Conservation (phyloP, 805 yeast species). For the Danielia oregonensis region DNA sequence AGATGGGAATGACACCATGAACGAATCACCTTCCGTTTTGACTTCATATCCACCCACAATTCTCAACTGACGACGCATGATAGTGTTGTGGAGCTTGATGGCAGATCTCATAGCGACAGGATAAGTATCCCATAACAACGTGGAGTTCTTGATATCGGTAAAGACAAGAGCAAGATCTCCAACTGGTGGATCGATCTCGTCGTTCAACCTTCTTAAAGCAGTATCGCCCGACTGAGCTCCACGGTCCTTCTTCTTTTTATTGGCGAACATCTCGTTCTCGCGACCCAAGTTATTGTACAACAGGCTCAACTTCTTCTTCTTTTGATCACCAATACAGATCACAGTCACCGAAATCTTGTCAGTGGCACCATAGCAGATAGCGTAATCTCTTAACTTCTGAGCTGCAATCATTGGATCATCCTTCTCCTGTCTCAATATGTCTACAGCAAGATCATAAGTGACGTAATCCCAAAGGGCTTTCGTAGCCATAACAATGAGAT, state of each 20-base stretch:
- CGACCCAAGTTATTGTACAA: constrained; percentile 38
- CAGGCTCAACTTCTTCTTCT: constrained; percentile 25
- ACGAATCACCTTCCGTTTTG: constrained; percentile 98
- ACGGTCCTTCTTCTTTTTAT: constrained; percentile 44
- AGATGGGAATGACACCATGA: constrained; percentile 94
- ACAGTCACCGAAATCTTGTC: constrained; percentile 82
- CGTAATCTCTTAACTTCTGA: constrained; percentile 88
- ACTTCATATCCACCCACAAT: constrained; percentile 97
- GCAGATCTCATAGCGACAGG: constrained; percentile 97
- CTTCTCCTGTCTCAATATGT: constrained; percentile 76
- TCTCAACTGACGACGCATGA: constrained; percentile 90
- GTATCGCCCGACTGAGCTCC: constrained; percentile 58
- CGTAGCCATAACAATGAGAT: constrained; percentile 80
- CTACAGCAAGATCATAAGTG: constrained; percentile 83
- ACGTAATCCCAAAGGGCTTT: constrained; percentile 82
- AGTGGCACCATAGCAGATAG: constrained; percentile 84
- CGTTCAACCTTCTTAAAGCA: constrained; percentile 74
- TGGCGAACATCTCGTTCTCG: constrained; percentile 30
- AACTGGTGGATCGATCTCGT: constrained; percentile 90
- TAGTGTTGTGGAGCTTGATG: constrained; percentile 85
- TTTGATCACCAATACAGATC: constrained; percentile 58
- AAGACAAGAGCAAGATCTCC: constrained; percentile 95
- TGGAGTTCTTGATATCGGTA: constrained; percentile 94
- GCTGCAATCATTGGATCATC: constrained; percentile 90
- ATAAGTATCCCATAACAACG: constrained; percentile 86